Evolutionary conservation across 371 early-diverging fungal species (phyloP), one percentile per base, ranked within the genome.

Genomic region (Mucor racemosus): DNA sequence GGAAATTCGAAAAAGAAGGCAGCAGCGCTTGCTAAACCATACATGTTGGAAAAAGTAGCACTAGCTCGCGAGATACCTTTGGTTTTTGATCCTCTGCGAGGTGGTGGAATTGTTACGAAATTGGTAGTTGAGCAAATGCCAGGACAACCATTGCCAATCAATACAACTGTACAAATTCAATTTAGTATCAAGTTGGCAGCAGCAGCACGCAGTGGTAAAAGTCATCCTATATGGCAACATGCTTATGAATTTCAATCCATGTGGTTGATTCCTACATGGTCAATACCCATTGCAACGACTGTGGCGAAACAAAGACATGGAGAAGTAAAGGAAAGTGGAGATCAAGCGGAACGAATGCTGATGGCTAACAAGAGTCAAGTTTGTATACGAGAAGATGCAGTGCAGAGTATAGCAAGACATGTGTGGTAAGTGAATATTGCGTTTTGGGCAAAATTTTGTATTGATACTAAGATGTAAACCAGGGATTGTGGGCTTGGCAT

Each of bases 401-500:
- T 66, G 14, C 69, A 79, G 35, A 81, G 78, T 11, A 80, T 84
- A 34, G 84, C 78, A 8, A 44, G 79, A 35, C 84, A 84, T 68
- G 67, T 84, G 41, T 84, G 84, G 76, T 82, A 69, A 19, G 60
- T 26, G 53, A 13, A 13, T 31, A 26, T 7, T 17, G 0, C 10
- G 17, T 7, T n/a, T 46, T 8, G 9, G 3, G 26, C 8, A 58
- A 40, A 53, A 26, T 15, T 13, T 0, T 7, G 17, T 14, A 58
- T 35, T 34, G 7, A 31, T 21, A 11, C 31, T 4, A 11, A 38
- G 38, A 10, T 31, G 3, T 15, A 36, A 17, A 13, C 5, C 64
- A 82, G 83, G 81, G 84, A 83, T 60, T 78, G 79, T 63, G 80
- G 79, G 17, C 44, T 83, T 17, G 66, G 71, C 3, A 65, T 81